These are phyloP conservation scores for Cryptococcus floricola DNA, from an alignment of 1,284 basidiomycete species.

Conservation along the genomic window DNA sequence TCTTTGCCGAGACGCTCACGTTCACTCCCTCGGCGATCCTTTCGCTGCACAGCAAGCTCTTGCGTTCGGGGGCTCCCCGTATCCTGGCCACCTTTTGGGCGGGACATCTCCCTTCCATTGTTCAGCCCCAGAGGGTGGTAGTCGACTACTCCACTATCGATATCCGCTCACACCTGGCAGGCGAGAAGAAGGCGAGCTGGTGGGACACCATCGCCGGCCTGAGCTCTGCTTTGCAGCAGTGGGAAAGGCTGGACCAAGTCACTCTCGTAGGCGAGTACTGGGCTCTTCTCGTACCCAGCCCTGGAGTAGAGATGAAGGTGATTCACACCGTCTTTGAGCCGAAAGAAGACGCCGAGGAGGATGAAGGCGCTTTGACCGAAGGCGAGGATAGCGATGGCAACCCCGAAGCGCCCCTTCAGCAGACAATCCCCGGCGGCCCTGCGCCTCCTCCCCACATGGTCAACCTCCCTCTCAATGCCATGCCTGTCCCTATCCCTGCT, in stretches of 20 bases:
- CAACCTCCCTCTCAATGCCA: not conserved
- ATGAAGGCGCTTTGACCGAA: not conserved
- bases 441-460: not conserved
- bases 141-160: conserved; percentile 9
- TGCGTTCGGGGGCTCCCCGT: conserved; percentile 8
- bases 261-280: conserved; percentile 9
- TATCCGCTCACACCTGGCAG: not conserved
- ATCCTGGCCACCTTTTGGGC: conserved; percentile 15
- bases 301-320: conserved; percentile 9
- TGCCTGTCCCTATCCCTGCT: not conserved
- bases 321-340: conserved; percentile 3
- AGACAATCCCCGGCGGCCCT: not conserved
- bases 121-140: conserved; percentile 6
- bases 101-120: conserved; percentile 5
- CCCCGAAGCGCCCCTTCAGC: not conserved
- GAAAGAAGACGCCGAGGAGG: not conserved
- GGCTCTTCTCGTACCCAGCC: conserved; percentile 8
- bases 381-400: not conserved
- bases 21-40: conserved; percentile 4
- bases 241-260: conserved; percentile 7
- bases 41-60: conserved; percentile 7
- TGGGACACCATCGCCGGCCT: conserved; percentile 11
- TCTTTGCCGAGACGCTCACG: conserved; percentile 1
- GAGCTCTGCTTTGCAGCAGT: conserved; percentile 10
- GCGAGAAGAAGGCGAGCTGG: conserved; percentile 6